phyloP scores from a whole-genome alignment of 306 rosid genomes.

The Abrus pulchellus region DNA sequence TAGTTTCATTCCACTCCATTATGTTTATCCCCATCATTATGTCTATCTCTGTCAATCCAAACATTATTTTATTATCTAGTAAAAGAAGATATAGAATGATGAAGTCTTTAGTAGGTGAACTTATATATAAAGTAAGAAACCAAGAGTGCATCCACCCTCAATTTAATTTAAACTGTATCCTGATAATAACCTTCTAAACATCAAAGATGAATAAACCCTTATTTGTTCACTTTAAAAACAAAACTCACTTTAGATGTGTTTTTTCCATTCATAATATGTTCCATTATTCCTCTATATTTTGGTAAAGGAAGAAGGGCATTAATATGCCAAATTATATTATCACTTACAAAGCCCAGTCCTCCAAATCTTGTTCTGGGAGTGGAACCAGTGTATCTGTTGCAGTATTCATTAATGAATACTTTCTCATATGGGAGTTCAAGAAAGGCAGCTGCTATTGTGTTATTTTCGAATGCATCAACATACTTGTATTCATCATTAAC shows the following conservation, averaged over 20 bases:
- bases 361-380: constrained; percentile 63
- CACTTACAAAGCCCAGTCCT: constrained; percentile 81
- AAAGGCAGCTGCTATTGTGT: constrained; percentile 70
- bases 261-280: not conserved
- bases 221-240: not conserved
- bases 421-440: constrained; percentile 74
- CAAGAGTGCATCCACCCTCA: too few relatives aligned
- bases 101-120: too few relatives aligned
- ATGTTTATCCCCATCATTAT: too few relatives aligned
- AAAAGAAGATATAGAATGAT: too few relatives aligned
- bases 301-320: not conserved
- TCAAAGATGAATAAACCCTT: not conserved
- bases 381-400: constrained; percentile 56
- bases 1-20: not conserved
- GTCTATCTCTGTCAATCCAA: not conserved
- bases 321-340: not conserved
- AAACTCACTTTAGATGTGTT: not conserved
- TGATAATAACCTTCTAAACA: not conserved
- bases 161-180: too few relatives aligned
- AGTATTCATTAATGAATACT: constrained; percentile 53
- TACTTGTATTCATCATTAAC: constrained; percentile 46
- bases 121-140: too few relatives aligned
- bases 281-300: not conserved
- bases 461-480: constrained; percentile 38
- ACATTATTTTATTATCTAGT: not conserved